Conservation (phyloP, 139 green algal genomes). For the Closterium sp. region DNA sequence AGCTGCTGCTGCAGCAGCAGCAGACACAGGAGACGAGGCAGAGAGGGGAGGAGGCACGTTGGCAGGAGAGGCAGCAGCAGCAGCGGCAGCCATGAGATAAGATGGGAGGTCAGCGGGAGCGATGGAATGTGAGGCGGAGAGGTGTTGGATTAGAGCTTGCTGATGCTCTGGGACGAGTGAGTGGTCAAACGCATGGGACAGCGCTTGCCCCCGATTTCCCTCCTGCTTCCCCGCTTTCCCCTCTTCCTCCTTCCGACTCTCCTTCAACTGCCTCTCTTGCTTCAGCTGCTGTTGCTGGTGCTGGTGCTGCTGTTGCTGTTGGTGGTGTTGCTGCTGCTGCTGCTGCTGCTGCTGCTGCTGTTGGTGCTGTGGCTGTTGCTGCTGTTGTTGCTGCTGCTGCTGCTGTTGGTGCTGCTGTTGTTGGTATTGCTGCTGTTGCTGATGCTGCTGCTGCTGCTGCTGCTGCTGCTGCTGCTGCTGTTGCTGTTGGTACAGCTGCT, state of each 20-base stretch:
- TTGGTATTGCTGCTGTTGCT: background rate
- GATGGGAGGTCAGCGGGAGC: background rate
- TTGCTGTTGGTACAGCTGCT: background rate
- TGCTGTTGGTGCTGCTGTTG: background rate
- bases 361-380: background rate
- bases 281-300: too few relatives aligned
- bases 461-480: constrained; percentile 8
- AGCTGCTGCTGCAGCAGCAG: background rate
- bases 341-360: background rate
- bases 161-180: background rate
- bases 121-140: background rate
- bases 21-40: background rate
- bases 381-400: background rate
- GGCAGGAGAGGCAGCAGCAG: background rate
- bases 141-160: background rate
- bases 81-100: background rate
- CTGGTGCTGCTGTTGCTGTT: too few relatives aligned
- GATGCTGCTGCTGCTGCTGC: background rate
- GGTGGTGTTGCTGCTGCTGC: background rate
- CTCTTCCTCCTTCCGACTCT: background rate
- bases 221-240: background rate
- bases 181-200: background rate
- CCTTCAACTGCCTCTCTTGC: background rate
- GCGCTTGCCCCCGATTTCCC: background rate
- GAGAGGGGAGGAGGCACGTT: too few relatives aligned